These are phyloP conservation scores for Globisporangium recalcitrans DNA, from an alignment of 352 stramenopile genomes.

Conservation along the genomic window DNA sequence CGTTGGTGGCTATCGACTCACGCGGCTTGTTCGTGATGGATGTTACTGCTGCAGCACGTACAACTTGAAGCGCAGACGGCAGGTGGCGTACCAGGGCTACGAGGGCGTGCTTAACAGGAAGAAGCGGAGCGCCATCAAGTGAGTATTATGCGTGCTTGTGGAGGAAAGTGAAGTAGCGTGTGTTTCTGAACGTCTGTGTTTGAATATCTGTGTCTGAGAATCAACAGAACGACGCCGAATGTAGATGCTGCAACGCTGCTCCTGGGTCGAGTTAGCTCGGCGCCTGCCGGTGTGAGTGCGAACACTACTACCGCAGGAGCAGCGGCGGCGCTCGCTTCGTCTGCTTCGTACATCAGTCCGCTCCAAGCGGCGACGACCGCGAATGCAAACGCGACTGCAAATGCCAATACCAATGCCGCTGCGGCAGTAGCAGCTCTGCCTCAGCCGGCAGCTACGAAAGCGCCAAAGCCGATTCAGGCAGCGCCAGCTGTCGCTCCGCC, in stretches of 20 bases:
- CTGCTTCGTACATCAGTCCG: slow-evolving; percentile 8
- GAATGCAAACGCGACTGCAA: neutral
- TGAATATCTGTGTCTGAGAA: neutral
- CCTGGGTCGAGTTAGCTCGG: slow-evolving; percentile 3
- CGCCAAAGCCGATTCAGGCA: slow-evolving; percentile 24
- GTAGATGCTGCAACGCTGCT: slow-evolving; percentile 9
- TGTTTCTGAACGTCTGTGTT: neutral
- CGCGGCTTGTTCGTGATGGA: neutral
- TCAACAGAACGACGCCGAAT: slow-evolving; percentile 8
- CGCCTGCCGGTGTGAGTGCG: neutral
- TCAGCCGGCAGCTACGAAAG: slow-evolving; percentile 19
- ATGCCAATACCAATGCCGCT: neutral
- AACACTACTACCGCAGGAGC: neutral
- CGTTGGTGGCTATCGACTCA: slow-evolving; percentile 4
- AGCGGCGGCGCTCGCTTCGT: neutral
- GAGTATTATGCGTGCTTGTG: neutral
- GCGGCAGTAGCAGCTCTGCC: neutral
- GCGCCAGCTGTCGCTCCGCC: slow-evolving; percentile 20
- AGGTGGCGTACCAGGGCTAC: slow-evolving; percentile 60
- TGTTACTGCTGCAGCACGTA: slow-evolving; percentile 29
- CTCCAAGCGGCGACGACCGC: slow-evolving; percentile 1
- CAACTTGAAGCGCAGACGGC: slow-evolving; percentile 62
- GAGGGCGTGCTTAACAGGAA: slow-evolving; percentile 71
- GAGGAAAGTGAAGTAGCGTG: too few species aligned
- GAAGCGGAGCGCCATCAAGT: slow-evolving; percentile 39